A percentile compares a stretch with the other conserved stretches of the same genome.
These are phyloP conservation scores for Lachancea quebecensis DNA, from an alignment of 805 yeast species.

Conservation along the genomic window DNA sequence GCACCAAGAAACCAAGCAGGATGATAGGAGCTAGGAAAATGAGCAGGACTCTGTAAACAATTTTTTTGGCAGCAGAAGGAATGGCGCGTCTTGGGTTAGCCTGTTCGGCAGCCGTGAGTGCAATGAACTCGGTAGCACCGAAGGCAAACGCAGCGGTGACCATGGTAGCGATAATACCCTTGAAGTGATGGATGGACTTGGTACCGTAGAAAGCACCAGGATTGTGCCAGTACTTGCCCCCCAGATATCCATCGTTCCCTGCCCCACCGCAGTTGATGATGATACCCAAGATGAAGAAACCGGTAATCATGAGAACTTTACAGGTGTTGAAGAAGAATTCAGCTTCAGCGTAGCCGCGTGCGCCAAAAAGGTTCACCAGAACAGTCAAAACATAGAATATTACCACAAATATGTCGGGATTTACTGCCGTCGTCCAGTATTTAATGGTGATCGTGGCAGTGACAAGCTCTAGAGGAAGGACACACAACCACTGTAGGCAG, in stretches of 20 bases:
- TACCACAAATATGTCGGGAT: slow-evolving; percentile 52
- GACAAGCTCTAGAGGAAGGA: slow-evolving; percentile 56
- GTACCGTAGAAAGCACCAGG: slow-evolving; percentile 47
- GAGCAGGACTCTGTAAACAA: slow-evolving; percentile 46
- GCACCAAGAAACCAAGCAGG: slow-evolving; percentile 48
- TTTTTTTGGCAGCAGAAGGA: slow-evolving; percentile 50
- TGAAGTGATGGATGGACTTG: slow-evolving; percentile 39
- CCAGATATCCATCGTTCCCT: slow-evolving; percentile 41
- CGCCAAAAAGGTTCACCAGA: slow-evolving; percentile 44
- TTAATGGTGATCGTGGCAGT: slow-evolving; percentile 57
- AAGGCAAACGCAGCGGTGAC: slow-evolving; percentile 54
- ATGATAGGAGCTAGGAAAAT: slow-evolving; percentile 44
- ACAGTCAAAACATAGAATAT: slow-evolving; percentile 44
- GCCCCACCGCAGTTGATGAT: slow-evolving; percentile 38
- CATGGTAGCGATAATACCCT: slow-evolving; percentile 47
- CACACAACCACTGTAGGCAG: slow-evolving; percentile 56
- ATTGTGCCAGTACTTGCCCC: slow-evolving; percentile 42
- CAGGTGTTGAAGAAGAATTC: slow-evolving; percentile 59
- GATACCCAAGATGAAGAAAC: slow-evolving; percentile 49
- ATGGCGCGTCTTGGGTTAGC: slow-evolving; percentile 48
- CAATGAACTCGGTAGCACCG: slow-evolving; percentile 56
- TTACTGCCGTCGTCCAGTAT: slow-evolving; percentile 49
- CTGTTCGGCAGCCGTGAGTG: slow-evolving; percentile 53
- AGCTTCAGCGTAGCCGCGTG: slow-evolving; percentile 55
- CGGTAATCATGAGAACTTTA: slow-evolving; percentile 56